These are phyloP conservation scores for Clitopilus hobsonii DNA, from an alignment of 768 basidiomycete genomes.

Conservation along the genomic window DNA sequence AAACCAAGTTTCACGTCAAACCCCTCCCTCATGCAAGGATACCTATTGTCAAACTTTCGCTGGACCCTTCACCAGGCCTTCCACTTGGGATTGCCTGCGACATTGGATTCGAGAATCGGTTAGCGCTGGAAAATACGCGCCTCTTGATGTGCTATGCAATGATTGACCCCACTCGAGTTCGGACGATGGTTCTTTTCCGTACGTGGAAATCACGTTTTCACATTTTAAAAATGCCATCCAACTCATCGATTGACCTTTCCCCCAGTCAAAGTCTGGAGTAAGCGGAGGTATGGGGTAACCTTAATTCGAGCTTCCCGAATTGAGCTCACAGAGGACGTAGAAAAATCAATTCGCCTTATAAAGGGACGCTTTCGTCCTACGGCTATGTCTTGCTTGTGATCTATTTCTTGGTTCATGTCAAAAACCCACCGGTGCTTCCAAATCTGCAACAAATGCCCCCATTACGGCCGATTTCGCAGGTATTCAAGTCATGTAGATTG, in stretches of 20 bases:
- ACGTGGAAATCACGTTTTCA: slow-evolving; percentile 32
- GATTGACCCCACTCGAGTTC: slow-evolving; percentile 89
- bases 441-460: slow-evolving; percentile 96
- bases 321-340: too few relatives aligned
- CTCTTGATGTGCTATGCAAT: slow-evolving; percentile 96
- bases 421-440: slow-evolving; percentile 93
- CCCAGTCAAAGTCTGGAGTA: slow-evolving; percentile 98
- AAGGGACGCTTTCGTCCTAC: slow-evolving; percentile 94
- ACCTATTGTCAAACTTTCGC: slow-evolving; percentile 95
- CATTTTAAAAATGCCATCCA: not conserved
- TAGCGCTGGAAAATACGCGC: slow-evolving; percentile 96
- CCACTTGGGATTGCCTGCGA: slow-evolving; percentile 93
- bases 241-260: slow-evolving; percentile 11
- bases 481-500: slow-evolving; percentile 23
- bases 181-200: slow-evolving; percentile 96
- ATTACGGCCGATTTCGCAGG: slow-evolving; percentile 78
- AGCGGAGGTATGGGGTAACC: slow-evolving; percentile 77
- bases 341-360: slow-evolving; percentile 98
- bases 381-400: slow-evolving; percentile 98
- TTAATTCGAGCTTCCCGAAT: too few relatives aligned
- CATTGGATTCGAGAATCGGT: slow-evolving; percentile 96
- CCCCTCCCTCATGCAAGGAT: slow-evolving; percentile 94
- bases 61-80: slow-evolving; percentile 79
- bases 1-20: slow-evolving; percentile 96
- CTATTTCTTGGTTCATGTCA: slow-evolving; percentile 96